Evolutionary conservation across 2,329 filamentous ascomycete species (phyloP).

Genomic region (Xylaria sp.): DNA sequence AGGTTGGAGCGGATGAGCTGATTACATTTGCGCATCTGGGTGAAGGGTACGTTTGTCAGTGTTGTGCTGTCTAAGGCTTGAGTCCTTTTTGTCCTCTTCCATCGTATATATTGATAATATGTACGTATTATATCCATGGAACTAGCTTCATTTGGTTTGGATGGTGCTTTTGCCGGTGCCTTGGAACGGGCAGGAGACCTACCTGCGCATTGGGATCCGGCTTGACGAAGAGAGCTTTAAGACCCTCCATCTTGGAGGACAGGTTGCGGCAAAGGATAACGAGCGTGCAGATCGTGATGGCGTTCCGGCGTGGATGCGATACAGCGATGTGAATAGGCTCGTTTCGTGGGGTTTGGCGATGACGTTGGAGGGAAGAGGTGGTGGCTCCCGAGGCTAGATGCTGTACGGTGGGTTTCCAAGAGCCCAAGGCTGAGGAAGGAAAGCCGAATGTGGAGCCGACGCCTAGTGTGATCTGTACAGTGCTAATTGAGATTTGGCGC

Average conservation of each 20-base stretch:
- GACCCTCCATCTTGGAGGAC: conserved; percentile 77
- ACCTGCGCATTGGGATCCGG: conserved; percentile 95
- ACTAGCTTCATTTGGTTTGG: not conserved
- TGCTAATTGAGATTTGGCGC: not conserved
- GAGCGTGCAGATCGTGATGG: not conserved
- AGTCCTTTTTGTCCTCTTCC: not conserved
- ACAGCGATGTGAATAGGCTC: not conserved
- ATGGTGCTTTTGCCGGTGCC: not conserved
- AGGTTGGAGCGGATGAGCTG: conserved; percentile 87
- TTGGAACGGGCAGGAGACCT: conserved; percentile 46
- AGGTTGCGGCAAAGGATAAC: not conserved
- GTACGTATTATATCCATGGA: not conserved
- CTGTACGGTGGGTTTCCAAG: conserved; percentile 7
- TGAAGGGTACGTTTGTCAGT: conserved; percentile 14
- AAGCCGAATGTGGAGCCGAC: conserved; percentile 3
- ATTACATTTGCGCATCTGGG: conserved; percentile 94
- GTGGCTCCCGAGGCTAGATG: conserved; percentile 26
- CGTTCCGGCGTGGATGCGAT: not conserved
- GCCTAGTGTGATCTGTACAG: not conserved
- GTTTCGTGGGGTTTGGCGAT: conserved; percentile 28
- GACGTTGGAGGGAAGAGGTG: conserved; percentile 31
- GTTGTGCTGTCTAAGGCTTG: not conserved
- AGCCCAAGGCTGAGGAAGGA: conserved; percentile 23
- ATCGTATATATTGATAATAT: not conserved
- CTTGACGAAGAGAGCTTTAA: conserved; percentile 88